Base-by-base conservation (phyloP, 2,329 filamentous ascomycete genomes). In the Albophoma yamanashiensis region DNA sequence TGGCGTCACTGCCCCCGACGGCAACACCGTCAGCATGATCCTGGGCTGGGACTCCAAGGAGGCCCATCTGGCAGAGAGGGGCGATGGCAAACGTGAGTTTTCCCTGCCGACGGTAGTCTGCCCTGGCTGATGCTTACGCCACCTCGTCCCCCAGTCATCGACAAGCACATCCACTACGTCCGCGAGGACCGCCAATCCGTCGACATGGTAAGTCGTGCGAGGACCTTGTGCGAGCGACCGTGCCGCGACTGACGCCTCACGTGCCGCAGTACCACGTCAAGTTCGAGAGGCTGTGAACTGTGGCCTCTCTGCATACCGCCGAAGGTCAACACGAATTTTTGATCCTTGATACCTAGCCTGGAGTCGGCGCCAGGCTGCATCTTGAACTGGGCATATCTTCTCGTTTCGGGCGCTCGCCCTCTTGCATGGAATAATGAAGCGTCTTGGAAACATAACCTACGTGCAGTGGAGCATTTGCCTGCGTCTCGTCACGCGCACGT, bases 21-120 rank as follows among this genome's bases (percentile, higher is more conserved):
- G 68, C 3, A 66, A 65, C 39, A 69, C 71, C 15, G 71, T 68
- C 17, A 65, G 70, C 58, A 63, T 74, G 61, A 60, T 76, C 31
- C 61, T 76, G 43, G 75, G 75, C 6, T 76, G 75, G 75, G 73
- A 76, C 22, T 73, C 69, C 61, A 73, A 68, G 62, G 72, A 73
- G 45, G 74, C 70, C 25, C 75, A 76, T 63, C 47, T 73, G 39
- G 67, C 69, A 20, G 66, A 74, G 59, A 70, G 68, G 38, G 70
- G 67, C 31, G 66, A 66, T 20, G 68, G 66, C 12, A 73, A 68
- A 59, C 61, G 72, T 72, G 62, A 57, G 70, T 63, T n/a, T 31
- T 31, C 27, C 27, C 27, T n/a, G 27, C 3, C 27, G 15, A 22
- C 4, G n/a, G 1, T 45, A 4, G 27, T 20, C 9, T 20, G 42